Evolutionary conservation across 495 filamentous ascomycete species (phyloP).

Genomic region (Lophiostoma macrostomum): DNA sequence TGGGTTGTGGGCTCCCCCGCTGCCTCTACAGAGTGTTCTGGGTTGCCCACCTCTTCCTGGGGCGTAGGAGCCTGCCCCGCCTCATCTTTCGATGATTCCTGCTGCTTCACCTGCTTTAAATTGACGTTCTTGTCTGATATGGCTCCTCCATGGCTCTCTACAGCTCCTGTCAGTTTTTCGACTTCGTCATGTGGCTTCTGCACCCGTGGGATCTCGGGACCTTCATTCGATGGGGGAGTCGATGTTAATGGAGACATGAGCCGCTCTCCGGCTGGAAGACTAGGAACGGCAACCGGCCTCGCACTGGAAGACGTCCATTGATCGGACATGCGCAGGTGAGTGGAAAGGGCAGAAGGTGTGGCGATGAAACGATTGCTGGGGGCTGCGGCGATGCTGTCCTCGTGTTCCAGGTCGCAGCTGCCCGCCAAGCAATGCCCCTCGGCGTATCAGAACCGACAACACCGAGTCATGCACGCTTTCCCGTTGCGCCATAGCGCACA

Average conservation of each 20-base stretch:
- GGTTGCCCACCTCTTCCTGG: not conserved
- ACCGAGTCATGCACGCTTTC: too few relatives aligned
- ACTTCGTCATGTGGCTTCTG: conserved; percentile 9
- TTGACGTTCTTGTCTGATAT: not conserved
- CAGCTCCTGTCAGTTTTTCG: not conserved
- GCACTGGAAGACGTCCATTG: conserved; percentile 10
- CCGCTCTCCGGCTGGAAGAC: conserved; percentile 20
- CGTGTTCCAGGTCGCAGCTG: too few relatives aligned
- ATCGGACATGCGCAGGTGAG: too few relatives aligned
- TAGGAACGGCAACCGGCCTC: not conserved
- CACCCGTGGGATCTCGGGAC: conserved; percentile 1
- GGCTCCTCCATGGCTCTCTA: not conserved
- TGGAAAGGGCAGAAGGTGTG: too few relatives aligned
- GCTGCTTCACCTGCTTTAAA: too few relatives aligned
- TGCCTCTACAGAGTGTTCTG: not conserved
- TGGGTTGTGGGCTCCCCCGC: not conserved
- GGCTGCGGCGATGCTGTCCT: too few relatives aligned
- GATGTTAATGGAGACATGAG: conserved; percentile 30
- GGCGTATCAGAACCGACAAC: too few relatives aligned
- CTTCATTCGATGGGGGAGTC: conserved; percentile 23
- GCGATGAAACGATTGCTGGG: too few relatives aligned
- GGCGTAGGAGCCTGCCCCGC: conserved; percentile 14
- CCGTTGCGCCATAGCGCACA: too few relatives aligned
- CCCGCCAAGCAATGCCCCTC: too few relatives aligned
- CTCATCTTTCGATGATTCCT: too few relatives aligned